Evolutionary conservation across 106 monocot genomes (phyloP), one percentile per base, ranked within the genome.

Genomic region (Phalaenopsis equestris): DNA sequence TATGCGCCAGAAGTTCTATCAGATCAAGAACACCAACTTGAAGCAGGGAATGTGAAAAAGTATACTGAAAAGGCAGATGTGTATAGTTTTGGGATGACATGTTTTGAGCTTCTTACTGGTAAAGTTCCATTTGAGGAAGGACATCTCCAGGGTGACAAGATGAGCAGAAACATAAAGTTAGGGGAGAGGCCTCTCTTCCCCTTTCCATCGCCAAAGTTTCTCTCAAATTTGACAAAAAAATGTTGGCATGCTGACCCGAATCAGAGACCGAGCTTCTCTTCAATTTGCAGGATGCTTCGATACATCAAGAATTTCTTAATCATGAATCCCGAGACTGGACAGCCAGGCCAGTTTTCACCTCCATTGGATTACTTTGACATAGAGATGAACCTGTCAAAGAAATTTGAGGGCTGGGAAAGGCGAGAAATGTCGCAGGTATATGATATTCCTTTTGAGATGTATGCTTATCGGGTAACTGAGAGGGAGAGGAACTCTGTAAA

Each of bases 111-210:
- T 3, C 42, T 92, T 68, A 89, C 92, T 1, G 92, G 92, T 14
- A 92, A 92, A 47, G 77, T 92, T 11, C 92, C 92, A 58, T 83
- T 83, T 45, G 83, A 83, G 67, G 83, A 83, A 15, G 92, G 30
- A 11, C 89, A 82, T 75, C 58, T 82, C 8, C 82, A 84, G 75
- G 78, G 72, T 8, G 92, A 92, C 14, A 94, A 92, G 82, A 98
- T 89, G 90, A 92, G 89, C 82, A 90, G 86, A 85, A 98, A 98
- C 79, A 89, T 98, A 46, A 85, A 86, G 65, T 86, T 89, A 15
- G 94, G 92, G 36, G 94, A 92, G 76, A 78, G 94, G 77, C 97
- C 97, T 11, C 79, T 98, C 80, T 94, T 94, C 78, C 90, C 94
- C 3, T 92, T 84, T 65, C 89, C 90, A 24, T 84, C 88, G 5